Evolutionary conservation across 129 eudicot genomes (phyloP), one percentile per base, ranked within the genome.

Genomic region (Flaveria linearis): DNA sequence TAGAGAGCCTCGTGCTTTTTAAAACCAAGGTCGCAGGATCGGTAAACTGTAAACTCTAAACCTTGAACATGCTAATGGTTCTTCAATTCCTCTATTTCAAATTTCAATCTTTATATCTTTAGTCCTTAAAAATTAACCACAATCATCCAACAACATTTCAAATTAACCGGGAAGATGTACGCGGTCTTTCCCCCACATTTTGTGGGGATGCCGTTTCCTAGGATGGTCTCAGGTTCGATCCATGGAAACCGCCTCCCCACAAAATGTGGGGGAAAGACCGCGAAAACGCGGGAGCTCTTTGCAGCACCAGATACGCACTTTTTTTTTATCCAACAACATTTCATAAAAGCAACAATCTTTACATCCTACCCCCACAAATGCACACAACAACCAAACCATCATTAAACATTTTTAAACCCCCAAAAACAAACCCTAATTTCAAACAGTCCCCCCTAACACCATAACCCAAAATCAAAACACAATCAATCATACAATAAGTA

Each of bases 361-460:
- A 46, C 30, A 3, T 70, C 15, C 43, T 49, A 70, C 13, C 13
- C 43, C 9, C 15, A 13, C 10, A 46, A 14, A 11, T 70, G n/a
- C 60, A 70, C 25, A 49, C 14, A 70, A 70, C 14, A 62, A 7
- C 43, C 4, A 10, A 26, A 25, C 18, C 52, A 47, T 17, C 22
- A 5, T 6, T 14, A 53, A 57, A 49, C 62, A 6, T 3, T 46
- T 13, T 46, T 13, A 52, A 58, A 41, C 15, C 2, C 69, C 56
- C 10, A 71, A 20, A 36, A 49, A 5, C 10, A 49, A 79, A 20
- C 78, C 72, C 68, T 41, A 63, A 72, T 51, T 72, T 72, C 60
- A 79, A 78, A 8, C 76, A 57, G 0, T 25, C 14, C 28, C 39
- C 1, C 22, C 68, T 53, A 39, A 13, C 33, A 68, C 5, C 20